A percentile compares a stretch with the other conserved stretches of the same genome.
phyloP scores from a whole-genome alignment of 257 asterid genomes.

The Coffea canephora region DNA sequence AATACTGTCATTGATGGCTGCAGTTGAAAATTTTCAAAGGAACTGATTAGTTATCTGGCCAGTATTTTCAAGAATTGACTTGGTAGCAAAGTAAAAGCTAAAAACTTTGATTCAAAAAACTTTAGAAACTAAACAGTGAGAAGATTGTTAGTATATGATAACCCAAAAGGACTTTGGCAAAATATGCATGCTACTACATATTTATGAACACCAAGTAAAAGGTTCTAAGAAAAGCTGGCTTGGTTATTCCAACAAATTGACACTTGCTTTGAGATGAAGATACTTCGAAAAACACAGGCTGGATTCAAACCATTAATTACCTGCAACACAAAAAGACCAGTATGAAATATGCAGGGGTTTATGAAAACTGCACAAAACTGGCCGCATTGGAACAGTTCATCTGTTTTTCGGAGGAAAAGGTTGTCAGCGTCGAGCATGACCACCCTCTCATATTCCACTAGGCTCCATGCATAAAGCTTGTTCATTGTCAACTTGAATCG shows the following conservation, averaged over 20 bases:
- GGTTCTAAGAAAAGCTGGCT: neutral
- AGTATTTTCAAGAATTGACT: neutral
- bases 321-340: constrained; percentile 93
- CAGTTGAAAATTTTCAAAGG: constrained; percentile 18
- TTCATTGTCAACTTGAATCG: constrained; percentile 77
- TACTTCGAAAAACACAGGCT: neutral
- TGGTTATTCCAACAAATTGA: neutral
- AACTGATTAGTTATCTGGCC: neutral
- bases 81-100: neutral
- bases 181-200: neutral
- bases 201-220: neutral
- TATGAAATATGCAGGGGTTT: constrained; percentile 93
- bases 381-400: constrained; percentile 87
- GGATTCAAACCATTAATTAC: constrained; percentile 24
- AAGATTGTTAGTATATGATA: neutral
- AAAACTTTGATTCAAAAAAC: neutral
- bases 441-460: constrained; percentile 70
- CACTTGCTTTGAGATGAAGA: neutral
- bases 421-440: constrained; percentile 94
- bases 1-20: constrained; percentile 77
- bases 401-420: constrained; percentile 70
- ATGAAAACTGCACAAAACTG: constrained; percentile 90
- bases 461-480: constrained; percentile 91
- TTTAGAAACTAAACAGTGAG: neutral
- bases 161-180: neutral